phyloP scores from a whole-genome alignment of 805 yeast genomes.

The Starmerella floricola region DNA sequence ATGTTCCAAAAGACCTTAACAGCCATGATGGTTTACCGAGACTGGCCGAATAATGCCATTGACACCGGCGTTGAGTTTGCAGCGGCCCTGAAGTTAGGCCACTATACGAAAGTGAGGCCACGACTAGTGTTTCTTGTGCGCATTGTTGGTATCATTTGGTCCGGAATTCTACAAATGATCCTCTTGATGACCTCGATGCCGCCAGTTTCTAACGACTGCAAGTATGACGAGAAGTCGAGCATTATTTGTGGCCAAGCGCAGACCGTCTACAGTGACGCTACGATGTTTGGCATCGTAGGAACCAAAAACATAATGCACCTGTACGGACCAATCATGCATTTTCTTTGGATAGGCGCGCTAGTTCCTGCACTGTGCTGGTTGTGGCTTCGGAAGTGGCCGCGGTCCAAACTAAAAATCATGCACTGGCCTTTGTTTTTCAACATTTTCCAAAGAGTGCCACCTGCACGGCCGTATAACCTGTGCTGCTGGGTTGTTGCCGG shows the following conservation, averaged over 20 bases:
- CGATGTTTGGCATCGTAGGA: slow-evolving; percentile 56
- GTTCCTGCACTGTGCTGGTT: slow-evolving; percentile 35
- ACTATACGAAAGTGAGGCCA: slow-evolving; percentile 54
- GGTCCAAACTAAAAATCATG: slow-evolving; percentile 34
- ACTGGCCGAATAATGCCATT: slow-evolving; percentile 44
- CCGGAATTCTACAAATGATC: slow-evolving; percentile 35
- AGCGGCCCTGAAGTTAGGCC: slow-evolving; percentile 50
- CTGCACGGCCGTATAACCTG: slow-evolving; percentile 61
- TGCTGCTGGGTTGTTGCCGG: slow-evolving; percentile 46
- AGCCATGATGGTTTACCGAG: slow-evolving; percentile 52
- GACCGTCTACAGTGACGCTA: slow-evolving; percentile 43
- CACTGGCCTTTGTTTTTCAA: slow-evolving; percentile 60
- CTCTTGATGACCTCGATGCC: slow-evolving; percentile 35
- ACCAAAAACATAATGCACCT: slow-evolving; percentile 48
- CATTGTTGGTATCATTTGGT: slow-evolving; percentile 36
- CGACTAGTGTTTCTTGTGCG: slow-evolving; percentile 45
- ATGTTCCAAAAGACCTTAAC: slow-evolving; percentile 50
- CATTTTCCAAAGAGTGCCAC: slow-evolving; percentile 54
- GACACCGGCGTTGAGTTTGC: slow-evolving; percentile 44
- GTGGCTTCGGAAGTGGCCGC: slow-evolving; percentile 31
- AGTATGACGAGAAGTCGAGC: slow-evolving; percentile 32
- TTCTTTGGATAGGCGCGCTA: slow-evolving; percentile 47
- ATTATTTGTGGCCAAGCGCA: slow-evolving; percentile 39
- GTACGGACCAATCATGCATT: slow-evolving; percentile 44
- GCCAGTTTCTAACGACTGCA: slow-evolving; percentile 35